These are phyloP conservation scores for Neurospora sp. DNA, from an alignment of 495 filamentous ascomycete genomes.

Conservation along the genomic window DNA sequence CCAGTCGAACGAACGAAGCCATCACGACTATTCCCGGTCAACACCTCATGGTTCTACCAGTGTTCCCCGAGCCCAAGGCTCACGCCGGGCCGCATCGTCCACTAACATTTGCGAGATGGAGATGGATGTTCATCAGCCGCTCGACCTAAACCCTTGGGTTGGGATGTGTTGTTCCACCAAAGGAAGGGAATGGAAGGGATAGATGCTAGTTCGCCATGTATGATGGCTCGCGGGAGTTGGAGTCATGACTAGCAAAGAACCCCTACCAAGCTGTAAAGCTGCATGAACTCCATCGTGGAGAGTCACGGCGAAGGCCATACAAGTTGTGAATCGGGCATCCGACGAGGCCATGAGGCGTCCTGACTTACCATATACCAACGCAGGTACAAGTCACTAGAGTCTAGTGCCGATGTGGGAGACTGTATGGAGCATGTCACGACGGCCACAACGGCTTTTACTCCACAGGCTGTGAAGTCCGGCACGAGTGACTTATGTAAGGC, in stretches of 20 bases:
- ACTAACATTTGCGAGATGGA: neutral
- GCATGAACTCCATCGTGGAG: neutral
- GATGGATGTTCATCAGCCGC: neutral
- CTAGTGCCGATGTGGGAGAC: neutral
- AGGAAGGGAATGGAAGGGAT: neutral
- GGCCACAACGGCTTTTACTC: neutral
- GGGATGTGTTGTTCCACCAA: neutral
- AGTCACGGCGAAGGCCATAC: neutral
- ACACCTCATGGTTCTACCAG: neutral
- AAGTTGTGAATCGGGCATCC: neutral
- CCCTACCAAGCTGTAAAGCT: constrained; percentile 6
- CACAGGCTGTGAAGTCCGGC: neutral
- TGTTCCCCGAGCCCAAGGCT: neutral
- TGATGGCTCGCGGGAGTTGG: neutral
- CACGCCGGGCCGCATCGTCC: neutral
- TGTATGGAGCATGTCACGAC: neutral
- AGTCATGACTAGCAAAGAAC: neutral
- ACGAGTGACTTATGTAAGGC: neutral
- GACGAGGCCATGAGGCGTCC: neutral
- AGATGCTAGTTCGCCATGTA: neutral
- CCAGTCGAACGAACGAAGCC: neutral
- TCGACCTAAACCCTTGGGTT: neutral
- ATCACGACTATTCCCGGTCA: neutral
- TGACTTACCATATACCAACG: neutral
- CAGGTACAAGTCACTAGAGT: neutral